Base-by-base conservation (phyloP, 352 stramenopile species). In the Peronospora belbahrii region DNA sequence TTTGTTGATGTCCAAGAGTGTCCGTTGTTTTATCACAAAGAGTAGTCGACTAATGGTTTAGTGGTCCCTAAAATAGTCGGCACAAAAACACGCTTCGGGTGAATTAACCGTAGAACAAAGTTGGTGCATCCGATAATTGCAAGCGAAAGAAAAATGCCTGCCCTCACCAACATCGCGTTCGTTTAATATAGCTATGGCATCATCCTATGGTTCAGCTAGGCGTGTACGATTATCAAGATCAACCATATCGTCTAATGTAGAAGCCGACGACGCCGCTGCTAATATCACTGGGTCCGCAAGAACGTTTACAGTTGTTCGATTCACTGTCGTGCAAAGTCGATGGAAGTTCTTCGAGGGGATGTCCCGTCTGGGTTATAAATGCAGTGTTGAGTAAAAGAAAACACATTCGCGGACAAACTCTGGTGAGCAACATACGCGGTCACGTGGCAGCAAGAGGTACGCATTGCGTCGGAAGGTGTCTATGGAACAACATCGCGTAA, bases 401-500 rank as follows among this genome's bases (percentile, higher is more conserved):
- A 42, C 74, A n/a, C n/a, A 86, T 44, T 93, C 81, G 3, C 74
- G 74, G 14, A 88, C 50, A 41, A 90, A 88, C 2, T 23, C 59
- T 4, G 62, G 46, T 2, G 79, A 79, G 45, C 85, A 70, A 15
- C 74, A 65, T n/a, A 66, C 63, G 27, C 89, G 71, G 24, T 85
- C 59, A n/a, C 63, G 46, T 5, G 90, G 50, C 23, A 69, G n/a
- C 14, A 48, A 19, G 13, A 67, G n/a, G 23, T 20, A 90, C 56
- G 28, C 74, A 62, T 11, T 71, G 63, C 0, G 58, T 83, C 0
- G 81, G 78, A 8, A 93, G 44, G 49, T 89, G 76, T 0, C 78
- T 76, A 42, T 89, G 72, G 52, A 93, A 80, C 2, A 79, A 54
- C 74, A 89, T 90, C 0, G 78, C 78, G 38, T 93, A 86, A 4